Conservation (phyloP, 2,329 filamentous ascomycete genomes). For the Aureobasidium sp. region DNA sequence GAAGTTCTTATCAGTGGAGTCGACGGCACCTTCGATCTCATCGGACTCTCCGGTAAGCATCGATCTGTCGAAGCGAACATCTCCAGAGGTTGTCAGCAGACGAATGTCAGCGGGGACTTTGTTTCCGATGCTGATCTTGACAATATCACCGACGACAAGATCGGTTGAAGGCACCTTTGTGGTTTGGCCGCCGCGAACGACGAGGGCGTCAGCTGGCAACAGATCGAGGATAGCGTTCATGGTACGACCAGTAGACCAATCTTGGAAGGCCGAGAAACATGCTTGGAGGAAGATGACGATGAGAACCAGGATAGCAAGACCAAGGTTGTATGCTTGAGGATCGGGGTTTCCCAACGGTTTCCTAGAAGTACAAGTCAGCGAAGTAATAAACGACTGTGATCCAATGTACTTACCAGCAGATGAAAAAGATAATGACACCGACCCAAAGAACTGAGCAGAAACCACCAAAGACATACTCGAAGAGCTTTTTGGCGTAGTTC, state of each 20-base stretch:
- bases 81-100: constrained; percentile 36
- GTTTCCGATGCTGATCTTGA: constrained; percentile 36
- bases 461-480: constrained; percentile 42
- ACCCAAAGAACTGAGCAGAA: constrained; percentile 45
- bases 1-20: constrained; percentile 37
- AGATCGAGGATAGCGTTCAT: constrained; percentile 45
- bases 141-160: constrained; percentile 37
- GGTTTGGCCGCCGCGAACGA: constrained; percentile 34
- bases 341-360: constrained; percentile 38
- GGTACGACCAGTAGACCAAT: constrained; percentile 42
- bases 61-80: constrained; percentile 38
- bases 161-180: constrained; percentile 30
- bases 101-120: constrained; percentile 40
- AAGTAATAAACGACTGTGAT: not conserved
- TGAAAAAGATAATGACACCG: constrained; percentile 43
- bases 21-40: constrained; percentile 36
- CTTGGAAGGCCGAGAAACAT: constrained; percentile 42
- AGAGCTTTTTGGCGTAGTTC: constrained; percentile 38
- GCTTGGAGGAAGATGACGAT: constrained; percentile 45
- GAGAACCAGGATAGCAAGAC: constrained; percentile 41
- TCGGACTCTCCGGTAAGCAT: constrained; percentile 40
- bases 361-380: not conserved
- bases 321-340: constrained; percentile 39
- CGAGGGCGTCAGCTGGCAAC: constrained; percentile 38
- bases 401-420: constrained; percentile 35